Evolutionary conservation across 2,329 filamentous ascomycete genomes (phyloP), one percentile per base, ranked within the genome.

Genomic region (Simplicillium sp.): DNA sequence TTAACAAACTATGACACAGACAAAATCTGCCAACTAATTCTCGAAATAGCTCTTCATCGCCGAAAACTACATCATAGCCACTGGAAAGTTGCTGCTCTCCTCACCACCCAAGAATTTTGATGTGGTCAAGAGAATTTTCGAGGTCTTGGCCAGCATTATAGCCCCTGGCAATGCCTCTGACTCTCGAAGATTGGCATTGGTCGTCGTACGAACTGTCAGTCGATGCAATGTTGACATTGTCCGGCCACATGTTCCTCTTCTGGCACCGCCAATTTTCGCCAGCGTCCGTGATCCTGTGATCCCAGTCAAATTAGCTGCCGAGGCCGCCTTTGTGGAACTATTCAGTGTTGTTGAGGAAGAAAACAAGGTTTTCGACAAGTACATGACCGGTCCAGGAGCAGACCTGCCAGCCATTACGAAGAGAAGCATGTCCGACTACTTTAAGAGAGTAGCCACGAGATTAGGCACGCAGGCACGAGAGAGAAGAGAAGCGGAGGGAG

Each of bases 401-500:
- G 75, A 78, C 3, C 62, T 96, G 44, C 71, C 80, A 8, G 64
- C 85, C 1, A 82, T 77, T 33, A 80, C 80, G 14, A 92, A 94
- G 73, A 76, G 90, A 51, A 88, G 83, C 59, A 96, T 98, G 84
- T 76, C 82, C 44, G 92, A 98, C 60, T 98, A 98, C 66, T 97
- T 97, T 68, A 95, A 95, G 72, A 74, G 92, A 34, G 86, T 98
- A 48, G 87, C 87, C 2, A 61, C 90, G 54, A 77, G 89, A 51
- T 66, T 97, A 15, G 90, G 85, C n/a, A 76, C 70, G 14, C 92
- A 97, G 60, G 88, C 86, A 2, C 76, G 87, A 46, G 92, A 98
- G 66, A 76, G 92, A 52, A 84, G 79, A 55, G 89, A 95, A 51
- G 92, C 92, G 0, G 89, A 96, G 58, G 90, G 89, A 46, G 92